A percentile compares a stretch with the other conserved stretches of the same genome.
phyloP scores from a whole-genome alignment of 306 rosid genomes.

The Dicorynia guianensis region DNA sequence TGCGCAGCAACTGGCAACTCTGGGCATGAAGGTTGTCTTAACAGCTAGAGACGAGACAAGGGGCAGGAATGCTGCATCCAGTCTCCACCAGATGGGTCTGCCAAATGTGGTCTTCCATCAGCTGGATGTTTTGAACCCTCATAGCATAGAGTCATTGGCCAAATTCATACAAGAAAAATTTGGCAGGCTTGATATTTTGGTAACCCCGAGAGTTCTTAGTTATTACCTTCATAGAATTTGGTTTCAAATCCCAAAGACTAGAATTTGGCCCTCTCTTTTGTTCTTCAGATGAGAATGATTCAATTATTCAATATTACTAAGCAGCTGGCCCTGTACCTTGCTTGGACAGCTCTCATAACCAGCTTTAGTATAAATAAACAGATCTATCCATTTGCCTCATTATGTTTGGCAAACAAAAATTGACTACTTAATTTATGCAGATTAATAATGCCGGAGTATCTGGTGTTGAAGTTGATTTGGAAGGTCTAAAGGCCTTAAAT shows the following conservation, averaged over 20 bases:
- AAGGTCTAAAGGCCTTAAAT: constrained; percentile 51
- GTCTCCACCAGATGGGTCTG: constrained; percentile 52
- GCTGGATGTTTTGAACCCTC: constrained; percentile 56
- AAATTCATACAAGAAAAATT: constrained; percentile 44
- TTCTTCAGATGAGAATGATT: background rate
- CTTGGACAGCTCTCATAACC: too few species aligned
- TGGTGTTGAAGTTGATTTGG: constrained; percentile 52
- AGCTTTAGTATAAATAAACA: background rate
- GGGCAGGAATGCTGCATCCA: constrained; percentile 48
- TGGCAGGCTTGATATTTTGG: constrained; percentile 68
- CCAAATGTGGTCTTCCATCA: constrained; percentile 55
- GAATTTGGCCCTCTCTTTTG: background rate
- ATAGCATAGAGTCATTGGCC: constrained; percentile 51
- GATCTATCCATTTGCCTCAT: background rate
- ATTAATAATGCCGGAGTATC: constrained; percentile 64
- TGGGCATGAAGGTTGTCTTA: constrained; percentile 54
- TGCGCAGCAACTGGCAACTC: constrained; percentile 51
- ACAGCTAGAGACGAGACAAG: constrained; percentile 62
- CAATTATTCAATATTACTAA: background rate
- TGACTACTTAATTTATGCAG: constrained; percentile 36
- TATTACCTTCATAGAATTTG: background rate
- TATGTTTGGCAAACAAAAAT: background rate
- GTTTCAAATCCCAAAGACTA: background rate
- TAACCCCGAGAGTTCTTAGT: background rate
- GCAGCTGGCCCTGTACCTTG: too few species aligned